Base-by-base conservation (phyloP, 768 basidiomycete genomes). In the Leccinum pellstonianum region DNA sequence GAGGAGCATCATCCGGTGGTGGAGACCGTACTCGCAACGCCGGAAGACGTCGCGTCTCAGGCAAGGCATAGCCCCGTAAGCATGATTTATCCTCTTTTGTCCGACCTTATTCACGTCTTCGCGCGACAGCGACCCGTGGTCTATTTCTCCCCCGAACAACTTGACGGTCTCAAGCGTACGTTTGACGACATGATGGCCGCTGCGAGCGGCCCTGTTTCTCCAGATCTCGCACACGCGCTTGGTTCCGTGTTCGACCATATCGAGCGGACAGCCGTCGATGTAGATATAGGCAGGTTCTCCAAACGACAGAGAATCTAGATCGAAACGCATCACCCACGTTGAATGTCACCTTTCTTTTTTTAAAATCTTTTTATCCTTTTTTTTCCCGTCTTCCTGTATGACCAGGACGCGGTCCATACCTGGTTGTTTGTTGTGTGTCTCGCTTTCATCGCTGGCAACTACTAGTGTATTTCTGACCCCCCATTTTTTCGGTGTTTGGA, bases 201-300 rank as follows among this genome's bases (percentile, higher is more conserved):
- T 9, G 72, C 72, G 19, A 68, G 64, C 43, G 73, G 72, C 1
- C 71, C 72, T 1, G 70, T 75, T 3, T 46, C 71, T 15, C 72
- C 71, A 7, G 68, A 73, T 0, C 65, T 75, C 19, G 72, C 72
- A 10, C 71, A 68, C n/a, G 68, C 66, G 4, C 63, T 73, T 10
- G 73, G 72, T 10, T 65, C 73, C 12, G 73, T 73, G 14, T 75
- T 73, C 27, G 69, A 75, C 52, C 72, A 73, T 33, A 73, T 73
- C 56, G 72, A 73, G 48, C 69, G 68, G 54, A 72, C 73, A 21
- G 64, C 59, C 27, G 62, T 62, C 9, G 72, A 73, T 5, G 46
- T 70, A 35, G 71, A 73, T 51, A 43, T 68, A 12, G 61, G 60
- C 55, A 57, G 73, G 41, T 48, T 59, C 7, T 60, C 64, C 25